Percentiles rank a stretch among this genome's conserved stretches.
These are phyloP conservation scores for Dicorynia guianensis DNA, from an alignment of 306 rosid genomes.

Conservation along the genomic window DNA sequence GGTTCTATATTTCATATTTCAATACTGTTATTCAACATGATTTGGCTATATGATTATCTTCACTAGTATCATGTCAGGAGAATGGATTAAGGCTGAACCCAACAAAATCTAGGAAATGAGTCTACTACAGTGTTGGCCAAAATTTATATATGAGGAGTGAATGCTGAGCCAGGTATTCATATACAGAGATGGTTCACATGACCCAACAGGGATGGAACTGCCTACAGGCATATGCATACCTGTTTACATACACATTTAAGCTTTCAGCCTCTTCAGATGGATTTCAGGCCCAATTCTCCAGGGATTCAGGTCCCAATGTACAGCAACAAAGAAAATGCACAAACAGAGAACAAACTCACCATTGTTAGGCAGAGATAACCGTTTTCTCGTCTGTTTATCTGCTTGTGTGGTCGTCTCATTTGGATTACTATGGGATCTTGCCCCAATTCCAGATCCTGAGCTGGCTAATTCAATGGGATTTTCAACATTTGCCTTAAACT, in stretches of 20 bases:
- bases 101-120: no score
- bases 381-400: constrained; percentile 58
- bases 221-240: neutral
- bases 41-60: neutral
- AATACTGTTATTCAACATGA: neutral
- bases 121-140: constrained; percentile 16
- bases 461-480: constrained; percentile 49
- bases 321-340: neutral
- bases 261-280: constrained; percentile 16
- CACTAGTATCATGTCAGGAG: neutral
- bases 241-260: neutral
- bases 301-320: neutral
- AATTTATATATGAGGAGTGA: neutral
- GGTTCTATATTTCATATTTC: neutral
- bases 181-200: neutral
- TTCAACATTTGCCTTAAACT: constrained; percentile 52
- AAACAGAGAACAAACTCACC: constrained; percentile 41
- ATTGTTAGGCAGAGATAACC: constrained; percentile 59
- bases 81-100: constrained; percentile 8
- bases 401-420: constrained; percentile 57
- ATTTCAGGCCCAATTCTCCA: neutral
- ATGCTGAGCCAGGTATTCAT: constrained; percentile 10
- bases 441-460: constrained; percentile 49
- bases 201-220: neutral
- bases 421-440: constrained; percentile 70